A percentile compares a stretch with the other conserved stretches of the same genome.
phyloP scores from a whole-genome alignment of 1,284 basidiomycete genomes.

The Apiotrichum montevideense region DNA sequence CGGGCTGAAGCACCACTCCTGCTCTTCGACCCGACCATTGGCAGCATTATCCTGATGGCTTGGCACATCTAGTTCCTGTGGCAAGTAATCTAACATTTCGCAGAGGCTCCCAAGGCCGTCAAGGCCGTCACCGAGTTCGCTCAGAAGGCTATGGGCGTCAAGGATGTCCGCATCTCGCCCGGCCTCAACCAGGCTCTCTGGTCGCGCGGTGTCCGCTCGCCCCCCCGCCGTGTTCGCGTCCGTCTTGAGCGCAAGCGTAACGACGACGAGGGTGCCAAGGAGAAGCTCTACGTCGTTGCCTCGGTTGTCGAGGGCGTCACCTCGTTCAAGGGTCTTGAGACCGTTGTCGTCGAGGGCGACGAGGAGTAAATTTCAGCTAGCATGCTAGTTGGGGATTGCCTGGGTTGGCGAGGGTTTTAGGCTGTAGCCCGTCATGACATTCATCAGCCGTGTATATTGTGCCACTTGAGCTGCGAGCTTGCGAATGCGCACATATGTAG shows the following conservation, averaged over 20 bases:
- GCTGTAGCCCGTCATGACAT: slow-evolving; percentile 25
- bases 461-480: neutral
- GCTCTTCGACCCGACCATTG: neutral
- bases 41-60: neutral
- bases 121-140: slow-evolving; percentile 87
- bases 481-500: neutral
- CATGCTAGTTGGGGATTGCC: slow-evolving; percentile 2
- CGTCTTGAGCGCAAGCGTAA: slow-evolving; percentile 91
- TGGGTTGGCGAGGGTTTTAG: slow-evolving; percentile 16
- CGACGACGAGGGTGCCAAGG: slow-evolving; percentile 93
- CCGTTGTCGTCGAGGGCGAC: slow-evolving; percentile 68
- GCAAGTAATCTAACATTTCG: slow-evolving; percentile 9
- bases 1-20: slow-evolving; percentile 2
- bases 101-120: slow-evolving; percentile 76
- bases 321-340: slow-evolving; percentile 82
- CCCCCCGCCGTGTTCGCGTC: slow-evolving; percentile 81
- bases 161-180: slow-evolving; percentile 85
- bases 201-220: slow-evolving; percentile 73
- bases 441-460: slow-evolving; percentile 17
- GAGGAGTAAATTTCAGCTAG: slow-evolving; percentile 24
- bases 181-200: slow-evolving; percentile 90
- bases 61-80: neutral
- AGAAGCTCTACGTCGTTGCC: slow-evolving; percentile 92
- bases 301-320: slow-evolving; percentile 68
- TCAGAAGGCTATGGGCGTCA: slow-evolving; percentile 86